Evolutionary conservation across 345 rosid genomes (phyloP).

Genomic region (Populus pruinosa): DNA sequence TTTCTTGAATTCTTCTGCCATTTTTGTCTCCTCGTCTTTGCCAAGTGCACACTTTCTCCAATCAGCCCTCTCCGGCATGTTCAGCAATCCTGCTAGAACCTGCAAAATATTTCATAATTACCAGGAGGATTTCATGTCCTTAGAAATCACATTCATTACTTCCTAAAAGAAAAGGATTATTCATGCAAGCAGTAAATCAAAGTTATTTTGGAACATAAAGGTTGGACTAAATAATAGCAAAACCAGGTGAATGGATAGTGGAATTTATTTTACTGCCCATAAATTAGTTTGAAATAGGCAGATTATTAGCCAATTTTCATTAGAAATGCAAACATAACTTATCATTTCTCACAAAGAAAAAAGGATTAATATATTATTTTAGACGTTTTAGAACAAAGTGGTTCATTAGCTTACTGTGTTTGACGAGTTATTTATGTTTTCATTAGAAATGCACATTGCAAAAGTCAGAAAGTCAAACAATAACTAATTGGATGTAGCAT

Average conservation of each 20-base stretch:
- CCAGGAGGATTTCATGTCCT: background rate
- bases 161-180: background rate
- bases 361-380: too few relatives aligned
- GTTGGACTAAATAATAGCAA: background rate
- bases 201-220: too few relatives aligned
- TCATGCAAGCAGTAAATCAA: too few relatives aligned
- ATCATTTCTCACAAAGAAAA: background rate
- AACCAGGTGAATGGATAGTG: background rate
- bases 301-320: background rate
- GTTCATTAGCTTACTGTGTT: too few relatives aligned
- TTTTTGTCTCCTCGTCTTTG: slow-evolving; percentile 68
- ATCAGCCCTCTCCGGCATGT: slow-evolving; percentile 76
- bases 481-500: background rate
- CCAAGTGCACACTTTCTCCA: slow-evolving; percentile 70
- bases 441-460: background rate
- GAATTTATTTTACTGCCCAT: background rate
- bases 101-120: slow-evolving; percentile 27
- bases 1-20: slow-evolving; percentile 63
- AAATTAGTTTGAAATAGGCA: background rate
- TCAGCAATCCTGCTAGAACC: slow-evolving; percentile 87
- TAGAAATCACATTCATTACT: background rate
- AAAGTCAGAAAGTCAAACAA: background rate
- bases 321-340: background rate
- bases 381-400: too few relatives aligned
- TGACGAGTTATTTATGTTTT: too few relatives aligned